Conservation (phyloP, 805 yeast genomes). For the Nakazawaea ernobii region DNA sequence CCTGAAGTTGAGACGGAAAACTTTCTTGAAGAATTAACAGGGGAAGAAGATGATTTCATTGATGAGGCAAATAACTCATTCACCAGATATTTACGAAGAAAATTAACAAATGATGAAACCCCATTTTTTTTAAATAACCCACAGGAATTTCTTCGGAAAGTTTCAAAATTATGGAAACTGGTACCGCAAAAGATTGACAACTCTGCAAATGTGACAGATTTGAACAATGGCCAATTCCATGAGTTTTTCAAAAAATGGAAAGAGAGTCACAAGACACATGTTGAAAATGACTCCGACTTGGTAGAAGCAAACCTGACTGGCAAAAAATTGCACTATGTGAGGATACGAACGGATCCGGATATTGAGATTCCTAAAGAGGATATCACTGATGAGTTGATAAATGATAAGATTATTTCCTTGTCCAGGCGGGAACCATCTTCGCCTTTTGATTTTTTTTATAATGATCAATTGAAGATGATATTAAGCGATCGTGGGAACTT, state of each 20-base stretch:
- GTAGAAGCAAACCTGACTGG: background rate
- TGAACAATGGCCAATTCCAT: constrained; percentile 8
- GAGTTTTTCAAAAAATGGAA: constrained; percentile 8
- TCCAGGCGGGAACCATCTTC: constrained; percentile 2
- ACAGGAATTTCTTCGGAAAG: constrained; percentile 7
- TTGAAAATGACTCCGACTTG: background rate
- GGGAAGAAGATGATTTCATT: background rate
- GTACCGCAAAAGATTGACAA: background rate
- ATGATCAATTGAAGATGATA: constrained; percentile 7
- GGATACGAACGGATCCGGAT: constrained; percentile 2
- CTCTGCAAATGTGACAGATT: background rate
- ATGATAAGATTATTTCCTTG: background rate
- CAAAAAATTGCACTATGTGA: background rate
- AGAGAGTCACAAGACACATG: background rate
- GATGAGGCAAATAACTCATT: constrained; percentile 2
- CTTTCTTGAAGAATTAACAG: background rate
- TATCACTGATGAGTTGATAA: constrained; percentile 5
- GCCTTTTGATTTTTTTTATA: constrained; percentile 11
- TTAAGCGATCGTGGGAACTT: background rate
- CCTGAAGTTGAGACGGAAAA: background rate
- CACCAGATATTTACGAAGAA: constrained; percentile 2
- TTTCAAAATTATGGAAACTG: constrained; percentile 9
- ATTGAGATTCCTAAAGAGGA: background rate
- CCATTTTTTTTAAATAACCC: constrained; percentile 2
- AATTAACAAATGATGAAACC: background rate